Conservation (phyloP, 2,329 filamentous ascomycete genomes). For the Epichloe gansuensis region DNA sequence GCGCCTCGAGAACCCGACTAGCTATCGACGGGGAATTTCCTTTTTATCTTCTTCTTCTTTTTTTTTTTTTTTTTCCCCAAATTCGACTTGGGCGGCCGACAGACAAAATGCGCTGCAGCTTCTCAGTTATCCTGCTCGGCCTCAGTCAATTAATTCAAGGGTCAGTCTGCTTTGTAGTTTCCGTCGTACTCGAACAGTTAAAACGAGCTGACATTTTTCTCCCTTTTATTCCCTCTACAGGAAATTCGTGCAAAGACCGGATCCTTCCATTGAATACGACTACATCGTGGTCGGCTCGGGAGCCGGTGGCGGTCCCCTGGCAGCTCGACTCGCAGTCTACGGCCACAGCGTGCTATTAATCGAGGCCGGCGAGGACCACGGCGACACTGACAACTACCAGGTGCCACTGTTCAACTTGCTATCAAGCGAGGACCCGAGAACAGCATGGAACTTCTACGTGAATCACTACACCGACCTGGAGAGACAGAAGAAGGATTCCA, state of each 20-base stretch:
- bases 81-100: too few relatives aligned
- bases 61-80: too few relatives aligned
- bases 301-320: slow-evolving; percentile 45
- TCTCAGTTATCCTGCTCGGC: not conserved
- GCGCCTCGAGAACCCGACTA: too few relatives aligned
- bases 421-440: not conserved
- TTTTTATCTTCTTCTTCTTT: too few relatives aligned
- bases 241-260: too few relatives aligned
- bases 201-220: too few relatives aligned
- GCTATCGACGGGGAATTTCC: too few relatives aligned
- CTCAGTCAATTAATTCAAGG: not conserved
- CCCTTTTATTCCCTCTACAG: too few relatives aligned
- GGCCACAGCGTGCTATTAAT: slow-evolving; percentile 45
- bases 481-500: slow-evolving; percentile 40
- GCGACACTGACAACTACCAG: slow-evolving; percentile 32
- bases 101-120: too few relatives aligned
- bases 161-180: not conserved
- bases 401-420: not conserved
- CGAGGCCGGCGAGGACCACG: slow-evolving; percentile 49
- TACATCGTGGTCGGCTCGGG: slow-evolving; percentile 40
- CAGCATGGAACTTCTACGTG: slow-evolving; percentile 50
- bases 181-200: too few relatives aligned
- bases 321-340: slow-evolving; percentile 13
- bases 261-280: too few relatives aligned
- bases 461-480: slow-evolving; percentile 44